A percentile compares a stretch with the other conserved stretches of the same genome.
These are phyloP conservation scores for Aspergillus avenaceus DNA, from an alignment of 495 filamentous ascomycete species.

Conservation along the genomic window DNA sequence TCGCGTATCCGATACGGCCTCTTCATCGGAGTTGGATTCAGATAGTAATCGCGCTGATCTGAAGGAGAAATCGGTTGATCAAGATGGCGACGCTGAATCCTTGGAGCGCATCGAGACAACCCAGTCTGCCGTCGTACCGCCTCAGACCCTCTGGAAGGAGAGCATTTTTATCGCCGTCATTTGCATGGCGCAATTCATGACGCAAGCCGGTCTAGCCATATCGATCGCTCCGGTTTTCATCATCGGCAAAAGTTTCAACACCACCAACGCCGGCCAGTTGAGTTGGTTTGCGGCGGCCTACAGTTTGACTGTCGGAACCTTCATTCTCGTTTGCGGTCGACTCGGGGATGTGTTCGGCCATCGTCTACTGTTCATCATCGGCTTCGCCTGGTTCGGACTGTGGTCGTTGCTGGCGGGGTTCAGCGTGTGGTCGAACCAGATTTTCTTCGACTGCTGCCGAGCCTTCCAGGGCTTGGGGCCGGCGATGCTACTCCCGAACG, in stretches of 20 bases:
- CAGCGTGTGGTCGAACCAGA: conserved; percentile 25
- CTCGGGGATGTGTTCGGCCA: conserved; percentile 64
- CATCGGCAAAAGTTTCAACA: conserved; percentile 44
- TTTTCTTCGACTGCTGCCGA: conserved; percentile 44
- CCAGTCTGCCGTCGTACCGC: conserved; percentile 12
- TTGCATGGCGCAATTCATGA: conserved; percentile 47
- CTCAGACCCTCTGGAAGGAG: conserved; percentile 21
- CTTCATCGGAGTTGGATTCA: not conserved
- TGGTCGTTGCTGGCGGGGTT: conserved; percentile 60
- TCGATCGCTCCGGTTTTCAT: conserved; percentile 34
- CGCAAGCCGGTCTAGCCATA: conserved; percentile 38
- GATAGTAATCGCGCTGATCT: not conserved
- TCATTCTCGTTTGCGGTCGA: conserved; percentile 60
- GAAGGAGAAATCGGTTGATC: conserved; percentile 4
- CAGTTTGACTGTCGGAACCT: conserved; percentile 56
- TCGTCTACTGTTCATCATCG: conserved; percentile 55
- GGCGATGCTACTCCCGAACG: conserved; percentile 48
- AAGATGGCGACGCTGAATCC: conserved; percentile 11
- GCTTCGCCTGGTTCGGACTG: conserved; percentile 57
- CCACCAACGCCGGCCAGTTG: conserved; percentile 33
- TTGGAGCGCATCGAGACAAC: conserved; percentile 14
- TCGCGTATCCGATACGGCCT: not conserved
- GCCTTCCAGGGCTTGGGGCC: conserved; percentile 51
- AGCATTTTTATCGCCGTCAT: conserved; percentile 40
- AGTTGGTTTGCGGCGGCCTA: conserved; percentile 50